Evolutionary conservation across 331 rosid species (phyloP), one percentile per base, ranked within the genome.

Genomic region (Quercus phellos): DNA sequence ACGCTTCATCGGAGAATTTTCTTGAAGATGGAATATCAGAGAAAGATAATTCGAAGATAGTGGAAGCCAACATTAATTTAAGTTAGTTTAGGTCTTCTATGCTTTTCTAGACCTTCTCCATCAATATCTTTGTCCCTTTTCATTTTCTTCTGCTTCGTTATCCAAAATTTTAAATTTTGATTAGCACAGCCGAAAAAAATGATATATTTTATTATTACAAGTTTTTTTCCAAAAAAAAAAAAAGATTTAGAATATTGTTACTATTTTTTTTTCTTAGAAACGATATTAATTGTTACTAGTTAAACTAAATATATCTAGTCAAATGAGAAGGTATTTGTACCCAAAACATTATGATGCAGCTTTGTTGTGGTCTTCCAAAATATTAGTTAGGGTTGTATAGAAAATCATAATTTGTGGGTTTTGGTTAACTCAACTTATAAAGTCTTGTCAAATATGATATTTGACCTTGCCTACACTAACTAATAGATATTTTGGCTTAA

Each of bases 1-100:
- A 88, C 83, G 50, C 67, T 78, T 83, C 82, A 51, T 69, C 4
- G 78, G 78, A 83, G 81, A 78, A 85, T 78, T 69, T 68, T 34
- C 74, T 75, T 24, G 58, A 51, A 35, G 70, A 72, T 55, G 70
- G 84, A 85, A 88, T 76, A 67, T 79, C 38, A 55, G 51, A 26
- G 43, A 76, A 56, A 74, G 17, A 70, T 53, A 18, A 58, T 8
- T 26, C 22, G 38, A 42, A 56, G 63, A 51, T 63, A 71, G 54
- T 29, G 74, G 77, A 59, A 74, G 46, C 26, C 21, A 46, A 53
- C 34, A 67, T 60, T 76, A 6, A 35, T 46, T 55, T 60, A 64
- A 19, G 50, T 46, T 74, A 29, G 38, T 50, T 66, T 46, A 12
- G 53, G 17, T 1, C 16, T 38, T 60, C n/a, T 16, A 64, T 16